Conservation (phyloP, 2,329 filamentous ascomycete species). For the Neopestalotiopsis rosae region DNA sequence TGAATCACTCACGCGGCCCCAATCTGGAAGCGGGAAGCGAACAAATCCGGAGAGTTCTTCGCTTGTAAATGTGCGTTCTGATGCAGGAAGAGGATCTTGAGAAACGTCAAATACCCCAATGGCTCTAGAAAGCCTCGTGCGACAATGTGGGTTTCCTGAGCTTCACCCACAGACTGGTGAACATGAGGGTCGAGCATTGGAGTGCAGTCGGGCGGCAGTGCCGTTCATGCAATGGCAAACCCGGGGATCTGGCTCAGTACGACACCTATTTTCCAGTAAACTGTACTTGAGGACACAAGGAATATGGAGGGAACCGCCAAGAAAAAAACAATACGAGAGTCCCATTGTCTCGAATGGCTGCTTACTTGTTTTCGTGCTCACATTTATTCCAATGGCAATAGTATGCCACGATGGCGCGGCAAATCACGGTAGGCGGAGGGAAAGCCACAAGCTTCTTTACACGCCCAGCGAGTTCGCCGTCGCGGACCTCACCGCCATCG, state of each 20-base stretch:
- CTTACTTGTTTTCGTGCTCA: background rate
- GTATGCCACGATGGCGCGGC: background rate
- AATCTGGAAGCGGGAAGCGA: slow-evolving; percentile 21
- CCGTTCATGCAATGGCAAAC: background rate
- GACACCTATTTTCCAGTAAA: background rate
- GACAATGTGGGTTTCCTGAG: background rate
- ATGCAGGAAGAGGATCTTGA: slow-evolving; percentile 11
- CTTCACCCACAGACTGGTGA: background rate
- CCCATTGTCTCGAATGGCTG: background rate
- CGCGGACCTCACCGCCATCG: background rate
- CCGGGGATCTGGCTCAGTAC: slow-evolving; percentile 4
- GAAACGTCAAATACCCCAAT: background rate
- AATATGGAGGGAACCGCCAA: background rate
- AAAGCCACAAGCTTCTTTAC: background rate
- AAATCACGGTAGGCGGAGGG: background rate
- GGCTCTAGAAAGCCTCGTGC: background rate
- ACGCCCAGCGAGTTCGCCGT: background rate
- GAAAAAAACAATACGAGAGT: background rate
- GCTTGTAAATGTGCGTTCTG: slow-evolving; percentile 3
- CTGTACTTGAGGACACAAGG: background rate
- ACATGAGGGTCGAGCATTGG: background rate
- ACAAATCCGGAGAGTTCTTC: slow-evolving; percentile 14
- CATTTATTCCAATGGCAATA: background rate
- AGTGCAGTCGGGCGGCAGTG: background rate
- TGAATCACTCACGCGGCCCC: background rate